These are phyloP conservation scores for Pseudogymnoascus pannorum DNA, from an alignment of 2,329 filamentous ascomycete species.

Conservation along the genomic window DNA sequence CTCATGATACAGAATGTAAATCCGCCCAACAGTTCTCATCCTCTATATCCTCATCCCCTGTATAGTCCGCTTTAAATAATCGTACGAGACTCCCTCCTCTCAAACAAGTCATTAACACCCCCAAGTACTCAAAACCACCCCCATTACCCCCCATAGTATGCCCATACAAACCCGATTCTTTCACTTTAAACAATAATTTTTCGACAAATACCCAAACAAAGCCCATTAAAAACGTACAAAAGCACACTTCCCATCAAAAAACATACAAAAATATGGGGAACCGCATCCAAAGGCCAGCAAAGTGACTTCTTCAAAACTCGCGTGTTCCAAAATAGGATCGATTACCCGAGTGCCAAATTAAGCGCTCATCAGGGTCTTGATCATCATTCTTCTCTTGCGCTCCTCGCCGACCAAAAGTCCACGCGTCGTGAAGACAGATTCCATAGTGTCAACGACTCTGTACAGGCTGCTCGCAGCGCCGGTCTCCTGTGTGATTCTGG, in stretches of 20 bases:
- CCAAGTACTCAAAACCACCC: neutral
- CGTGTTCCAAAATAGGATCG: neutral
- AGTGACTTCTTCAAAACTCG: constrained; percentile 3
- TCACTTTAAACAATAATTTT: neutral
- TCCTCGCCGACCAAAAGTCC: constrained; percentile 62
- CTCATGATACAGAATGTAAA: neutral
- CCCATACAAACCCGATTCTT: neutral
- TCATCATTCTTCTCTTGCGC: constrained; percentile 64
- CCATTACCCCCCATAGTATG: neutral
- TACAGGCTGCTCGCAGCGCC: constrained; percentile 90
- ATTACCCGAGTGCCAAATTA: neutral
- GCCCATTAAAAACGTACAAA: neutral
- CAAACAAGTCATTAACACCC: neutral
- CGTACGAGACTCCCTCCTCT: neutral
- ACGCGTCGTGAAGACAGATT: constrained; percentile 57
- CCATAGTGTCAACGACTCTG: constrained; percentile 70
- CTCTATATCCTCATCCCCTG: neutral
- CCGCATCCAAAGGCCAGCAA: constrained; percentile 4
- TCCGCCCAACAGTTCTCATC: neutral
- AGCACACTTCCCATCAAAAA: neutral
- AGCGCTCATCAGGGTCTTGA: constrained; percentile 46
- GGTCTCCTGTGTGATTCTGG: constrained; percentile 80
- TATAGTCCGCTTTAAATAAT: neutral
- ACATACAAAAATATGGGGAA: neutral
- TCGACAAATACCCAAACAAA: neutral